Percentiles rank a stretch among this genome's conserved stretches.
These are phyloP conservation scores for Ophiostoma sp. DNA, from an alignment of 2,329 filamentous ascomycete genomes.

Conservation along the genomic window DNA sequence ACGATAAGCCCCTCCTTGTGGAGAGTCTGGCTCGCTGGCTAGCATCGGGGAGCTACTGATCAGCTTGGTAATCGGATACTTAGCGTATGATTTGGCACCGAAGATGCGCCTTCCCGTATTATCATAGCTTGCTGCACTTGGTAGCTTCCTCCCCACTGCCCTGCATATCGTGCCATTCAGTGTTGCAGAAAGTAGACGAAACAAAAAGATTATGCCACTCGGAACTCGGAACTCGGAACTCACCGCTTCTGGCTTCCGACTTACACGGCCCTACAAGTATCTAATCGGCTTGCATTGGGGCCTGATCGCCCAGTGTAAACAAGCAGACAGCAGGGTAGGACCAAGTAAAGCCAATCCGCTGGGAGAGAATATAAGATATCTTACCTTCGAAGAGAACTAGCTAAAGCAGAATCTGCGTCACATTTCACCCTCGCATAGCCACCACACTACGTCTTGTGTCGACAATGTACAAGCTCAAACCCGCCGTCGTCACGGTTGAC, in stretches of 20 bases:
- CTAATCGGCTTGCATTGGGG: conserved; percentile 1
- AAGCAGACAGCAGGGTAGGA: not conserved
- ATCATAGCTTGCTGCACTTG: not conserved
- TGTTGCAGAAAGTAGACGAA: not conserved
- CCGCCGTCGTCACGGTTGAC: conserved; percentile 16
- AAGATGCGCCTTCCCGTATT: not conserved
- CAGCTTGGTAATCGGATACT: not conserved
- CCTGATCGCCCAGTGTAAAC: not conserved
- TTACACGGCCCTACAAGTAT: not conserved
- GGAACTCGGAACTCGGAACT: conserved; percentile 16
- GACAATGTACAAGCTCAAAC: conserved; percentile 11
- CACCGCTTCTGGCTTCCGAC: not conserved
- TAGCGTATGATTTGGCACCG: not conserved
- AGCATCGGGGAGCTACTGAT: not conserved
- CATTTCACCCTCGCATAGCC: not conserved
- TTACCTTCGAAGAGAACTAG: not conserved
- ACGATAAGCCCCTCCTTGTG: not conserved
- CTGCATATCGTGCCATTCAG: not conserved
- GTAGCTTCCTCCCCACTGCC: not conserved
- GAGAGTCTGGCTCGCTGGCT: not conserved
- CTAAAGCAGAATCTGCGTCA: not conserved
- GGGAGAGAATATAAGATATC: not conserved
- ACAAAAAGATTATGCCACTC: not conserved
- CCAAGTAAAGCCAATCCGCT: not conserved
- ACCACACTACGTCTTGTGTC: not conserved